Evolutionary conservation across 169 alveolate genomes (phyloP), one percentile per base, ranked within the genome.

Genomic region (Plasmodium coatneyi): DNA sequence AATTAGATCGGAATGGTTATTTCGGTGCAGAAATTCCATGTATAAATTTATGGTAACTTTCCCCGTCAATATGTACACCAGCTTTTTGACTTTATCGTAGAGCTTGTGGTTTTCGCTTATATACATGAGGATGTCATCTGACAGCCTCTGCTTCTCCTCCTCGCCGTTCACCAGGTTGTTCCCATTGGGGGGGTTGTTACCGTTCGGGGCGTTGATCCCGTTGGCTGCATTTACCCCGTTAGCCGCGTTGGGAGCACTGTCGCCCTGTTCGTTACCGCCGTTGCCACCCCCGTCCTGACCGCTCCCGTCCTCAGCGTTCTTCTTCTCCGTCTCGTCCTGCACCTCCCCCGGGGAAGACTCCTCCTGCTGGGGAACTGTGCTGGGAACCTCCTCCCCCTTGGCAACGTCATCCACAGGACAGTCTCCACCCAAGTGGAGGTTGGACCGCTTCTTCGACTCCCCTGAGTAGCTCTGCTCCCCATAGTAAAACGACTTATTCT

Each of bases 1-100:
- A 41, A 97, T 95, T 86, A 98, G 95, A 94, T 98, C 99, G 5
- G 98, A 96, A 92, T 98, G 98, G 82, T 98, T 98, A 92, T 96
- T 97, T 66, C 98, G 93, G 96, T 98, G 98, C 92, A 98, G 86
- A 81, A 98, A 98, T 91, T 98, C 98, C 19, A 98, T 95, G 46
- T 95, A 79, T n/a, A 98, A 93, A 70, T 93, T 96, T 46, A 95
- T 96, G 22, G 98, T 95, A 19, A 96, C 82, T 34, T 94, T 95
- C 4, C 99, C 99, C 12, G 97, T 93, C 39, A 98, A 94, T 16
- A 98, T 95, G 80, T 54, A 86, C 30, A 92, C 87, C 34, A 92
- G 76, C 80, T 94, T 95, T 84, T 22, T 96, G 25, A 87, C 95
- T 36, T 95, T 93, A 16, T 95, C 96, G 56, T 93, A 54, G 39